Evolutionary conservation across 202 grass and related monocot genomes (phyloP).

Genomic region (Alloteropsis angusta): DNA sequence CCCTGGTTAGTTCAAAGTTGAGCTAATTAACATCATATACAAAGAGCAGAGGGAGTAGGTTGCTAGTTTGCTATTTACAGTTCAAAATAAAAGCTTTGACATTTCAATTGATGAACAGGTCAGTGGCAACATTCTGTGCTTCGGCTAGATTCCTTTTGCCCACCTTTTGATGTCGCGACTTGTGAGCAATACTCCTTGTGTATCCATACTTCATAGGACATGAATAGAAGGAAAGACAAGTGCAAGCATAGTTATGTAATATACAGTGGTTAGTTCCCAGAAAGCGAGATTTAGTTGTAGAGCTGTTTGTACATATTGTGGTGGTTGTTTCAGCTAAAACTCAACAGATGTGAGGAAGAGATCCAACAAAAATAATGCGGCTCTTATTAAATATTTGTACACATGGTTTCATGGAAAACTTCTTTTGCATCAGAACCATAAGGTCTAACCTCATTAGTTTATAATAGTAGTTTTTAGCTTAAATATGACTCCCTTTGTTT

Average conservation of each 20-base stretch:
- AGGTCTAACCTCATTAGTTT: background rate
- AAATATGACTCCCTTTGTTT: background rate
- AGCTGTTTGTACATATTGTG: constrained; percentile 46
- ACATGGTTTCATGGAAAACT: background rate
- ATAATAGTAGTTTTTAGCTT: background rate
- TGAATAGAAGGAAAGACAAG: constrained; percentile 43
- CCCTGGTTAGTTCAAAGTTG: background rate
- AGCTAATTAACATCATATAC: background rate
- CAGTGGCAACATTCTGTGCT: background rate
- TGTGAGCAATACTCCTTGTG: constrained; percentile 24
- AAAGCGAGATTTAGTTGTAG: constrained; percentile 38
- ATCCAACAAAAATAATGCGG: constrained; percentile 13
- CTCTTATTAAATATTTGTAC: constrained; percentile 20
- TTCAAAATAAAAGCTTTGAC: background rate
- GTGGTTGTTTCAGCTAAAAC: constrained; percentile 9
- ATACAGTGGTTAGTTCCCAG: constrained; percentile 24
- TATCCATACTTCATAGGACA: constrained; percentile 52
- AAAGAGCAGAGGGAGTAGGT: background rate
- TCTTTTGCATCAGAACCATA: background rate
- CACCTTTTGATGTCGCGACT: constrained; percentile 21
- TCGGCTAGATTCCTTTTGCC: constrained; percentile 8
- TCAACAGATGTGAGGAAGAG: constrained; percentile 17
- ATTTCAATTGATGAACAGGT: constrained; percentile 30
- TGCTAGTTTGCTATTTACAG: background rate
- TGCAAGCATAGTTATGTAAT: constrained; percentile 37